Evolutionary conservation across 208 protist genomes (phyloP), one percentile per base, ranked within the genome.

Genomic region (Leishmania lainsoni): DNA sequence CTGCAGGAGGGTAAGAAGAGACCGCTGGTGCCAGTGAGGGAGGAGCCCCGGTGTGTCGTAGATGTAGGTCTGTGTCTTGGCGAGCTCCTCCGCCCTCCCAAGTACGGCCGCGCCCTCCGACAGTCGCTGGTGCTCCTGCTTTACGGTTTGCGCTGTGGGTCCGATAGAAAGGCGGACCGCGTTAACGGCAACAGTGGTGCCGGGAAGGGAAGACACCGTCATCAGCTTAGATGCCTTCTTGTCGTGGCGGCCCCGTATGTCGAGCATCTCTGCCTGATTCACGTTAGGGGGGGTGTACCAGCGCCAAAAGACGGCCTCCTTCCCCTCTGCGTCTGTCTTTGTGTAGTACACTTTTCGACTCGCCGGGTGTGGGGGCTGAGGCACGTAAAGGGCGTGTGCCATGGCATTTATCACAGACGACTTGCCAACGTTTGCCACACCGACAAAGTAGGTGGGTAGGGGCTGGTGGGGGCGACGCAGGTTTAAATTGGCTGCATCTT

Each of bases 391-490:
- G 76, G 95, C 79, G 74, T 97, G 93, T 42, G 95, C 95, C 68
- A 98, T 89, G 32, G 94, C 93, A 83, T 98, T 98, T 69, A 98
- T 93, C 35, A 98, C 86, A n/a, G 95, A 98, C 52, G 95, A 98
- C 93, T 98, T 98, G 29, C 95, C 95, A 17, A 96, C 92, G 86
- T 98, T 98, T 22, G 95, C 92, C 14, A 92, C 93, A 10, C 95
- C 95, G 39, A 97, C 91, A 79, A 98, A 94, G 82, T 98, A 98
- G 48, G 95, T 97, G 32, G 90, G 90, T 35, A 96, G 86, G 6
- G 95, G 95, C 75, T 90, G 88, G 76, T 83, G 78, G 5, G 92
- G 89, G 6, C 93, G 95, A 10, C 83, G 83, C 68, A 97, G 81
- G 79, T 94, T 97, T 8, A 97, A 80, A 81, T 98, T 98, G 9